Conservation (phyloP, 805 yeast genomes). For the Wickerhamiella parazyma region DNA sequence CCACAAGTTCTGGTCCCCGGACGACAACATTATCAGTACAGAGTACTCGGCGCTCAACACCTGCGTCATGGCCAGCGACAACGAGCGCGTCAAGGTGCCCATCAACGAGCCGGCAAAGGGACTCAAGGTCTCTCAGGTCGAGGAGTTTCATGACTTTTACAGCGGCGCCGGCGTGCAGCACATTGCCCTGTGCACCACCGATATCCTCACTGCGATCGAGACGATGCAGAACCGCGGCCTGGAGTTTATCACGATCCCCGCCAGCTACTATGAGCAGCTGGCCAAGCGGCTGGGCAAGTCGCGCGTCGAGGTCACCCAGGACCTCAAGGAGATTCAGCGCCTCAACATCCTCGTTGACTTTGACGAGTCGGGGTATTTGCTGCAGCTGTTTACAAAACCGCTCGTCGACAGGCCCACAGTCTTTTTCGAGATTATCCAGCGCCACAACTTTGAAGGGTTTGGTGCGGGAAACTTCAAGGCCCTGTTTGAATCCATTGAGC, state of each 20-base stretch:
- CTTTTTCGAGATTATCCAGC: slow-evolving; percentile 68
- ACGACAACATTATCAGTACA: slow-evolving; percentile 61
- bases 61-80: slow-evolving; percentile 59
- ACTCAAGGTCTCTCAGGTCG: slow-evolving; percentile 55
- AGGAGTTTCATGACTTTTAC: slow-evolving; percentile 62
- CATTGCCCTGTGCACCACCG: slow-evolving; percentile 50
- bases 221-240: slow-evolving; percentile 48
- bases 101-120: slow-evolving; percentile 75
- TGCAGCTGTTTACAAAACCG: slow-evolving; percentile 72
- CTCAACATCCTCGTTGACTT: slow-evolving; percentile 60
- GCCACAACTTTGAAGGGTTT: slow-evolving; percentile 69
- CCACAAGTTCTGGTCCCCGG: slow-evolving; percentile 74
- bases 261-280: slow-evolving; percentile 42
- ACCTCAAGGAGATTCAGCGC: slow-evolving; percentile 35
- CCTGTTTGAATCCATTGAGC: slow-evolving; percentile 64
- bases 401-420: slow-evolving; percentile 67
- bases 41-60: slow-evolving; percentile 57
- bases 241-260: slow-evolving; percentile 51
- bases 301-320: slow-evolving; percentile 37
- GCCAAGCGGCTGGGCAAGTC: slow-evolving; percentile 33
- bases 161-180: slow-evolving; percentile 82
- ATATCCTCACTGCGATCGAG: slow-evolving; percentile 45
- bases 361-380: slow-evolving; percentile 60
- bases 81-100: slow-evolving; percentile 62
- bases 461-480: slow-evolving; percentile 85